Base-by-base conservation (phyloP, 2,329 filamentous ascomycete genomes). In the Cercospora sp. region DNA sequence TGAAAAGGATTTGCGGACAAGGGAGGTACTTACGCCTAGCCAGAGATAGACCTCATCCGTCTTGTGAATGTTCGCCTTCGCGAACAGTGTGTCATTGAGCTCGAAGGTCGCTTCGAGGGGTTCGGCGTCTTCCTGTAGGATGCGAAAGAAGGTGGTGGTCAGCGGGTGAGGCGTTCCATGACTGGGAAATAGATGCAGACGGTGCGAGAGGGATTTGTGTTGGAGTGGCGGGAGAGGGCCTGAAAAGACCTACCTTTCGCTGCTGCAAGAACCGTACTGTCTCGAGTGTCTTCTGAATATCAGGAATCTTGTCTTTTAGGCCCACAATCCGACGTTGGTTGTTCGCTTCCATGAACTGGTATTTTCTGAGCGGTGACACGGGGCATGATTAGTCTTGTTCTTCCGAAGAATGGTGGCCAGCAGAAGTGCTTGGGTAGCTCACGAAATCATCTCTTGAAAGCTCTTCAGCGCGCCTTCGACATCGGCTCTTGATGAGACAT, bases 261-360 rank as follows among this genome's bases (percentile, higher is more conserved):
- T 89, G 85, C 82, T 92, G 90, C 70, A 99, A 79, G 76, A 98
- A 98, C 67, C 85, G 86, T 61, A 98, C 94, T 18, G 93, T 95
- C 68, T 98, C 94, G 68, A 98, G 82, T 0, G 95, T 98, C 85
- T 97, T 97, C 76, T 92, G 90, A 72, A 99, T 98, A 79, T 99
- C 95, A 0, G 95, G 95, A 73, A 99, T 93, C 84, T 98, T 99
- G 77, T 97, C 94, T 77, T 90, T 91, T 65, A 99, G 83, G 2
- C 94, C 93, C 3, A 86, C 85, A 63, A 91, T 90, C 59, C 95
- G 88, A 71, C 93, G 87, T 80, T 96, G 91, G 67, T 95, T 91
- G 80, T 97, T 98, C 78, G 91, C 85, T 82, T 98, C 93, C 95
- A 99, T 99, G 83, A 98, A 99, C 80, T 98, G 95, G 83, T 99